phyloP scores from a whole-genome alignment of 805 yeast genomes.

The Metschnikowia continentalis region DNA sequence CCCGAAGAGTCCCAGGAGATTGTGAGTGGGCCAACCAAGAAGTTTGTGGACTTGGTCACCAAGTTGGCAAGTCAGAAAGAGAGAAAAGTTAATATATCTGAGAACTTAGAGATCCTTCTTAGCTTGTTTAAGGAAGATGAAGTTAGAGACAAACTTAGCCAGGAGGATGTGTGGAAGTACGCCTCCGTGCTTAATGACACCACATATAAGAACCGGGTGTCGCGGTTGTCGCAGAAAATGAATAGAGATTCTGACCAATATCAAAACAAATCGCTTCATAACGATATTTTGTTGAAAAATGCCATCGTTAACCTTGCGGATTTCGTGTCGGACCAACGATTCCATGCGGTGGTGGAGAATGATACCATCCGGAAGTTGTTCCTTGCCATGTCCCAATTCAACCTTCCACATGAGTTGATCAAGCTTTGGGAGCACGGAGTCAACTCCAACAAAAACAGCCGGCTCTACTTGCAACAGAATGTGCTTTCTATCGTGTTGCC shows the following conservation, averaged over 20 bases:
- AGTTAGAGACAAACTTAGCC: slow-evolving; percentile 9
- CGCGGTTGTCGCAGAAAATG: slow-evolving; percentile 28
- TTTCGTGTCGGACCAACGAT: slow-evolving; percentile 26
- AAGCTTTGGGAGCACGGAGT: slow-evolving; percentile 67
- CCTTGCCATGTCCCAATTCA: slow-evolving; percentile 28
- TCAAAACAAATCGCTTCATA: slow-evolving; percentile 20
- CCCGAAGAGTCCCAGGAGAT: background rate
- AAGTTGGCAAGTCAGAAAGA: slow-evolving; percentile 14
- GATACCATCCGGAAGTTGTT: slow-evolving; percentile 25
- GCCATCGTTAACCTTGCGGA: slow-evolving; percentile 33
- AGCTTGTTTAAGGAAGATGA: slow-evolving; percentile 13
- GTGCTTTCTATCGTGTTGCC: slow-evolving; percentile 70
- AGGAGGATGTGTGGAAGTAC: slow-evolving; percentile 11
- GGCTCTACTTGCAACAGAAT: slow-evolving; percentile 54
- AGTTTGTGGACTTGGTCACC: slow-evolving; percentile 28
- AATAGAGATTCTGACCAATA: slow-evolving; percentile 38
- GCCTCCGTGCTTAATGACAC: slow-evolving; percentile 14
- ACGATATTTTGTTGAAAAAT: slow-evolving; percentile 27
- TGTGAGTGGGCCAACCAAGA: background rate
- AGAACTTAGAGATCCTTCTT: slow-evolving; percentile 8
- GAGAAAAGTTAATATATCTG: slow-evolving; percentile 1
- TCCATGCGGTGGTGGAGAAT: slow-evolving; percentile 22
- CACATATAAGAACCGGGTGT: slow-evolving; percentile 28
- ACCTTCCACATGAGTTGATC: slow-evolving; percentile 57
- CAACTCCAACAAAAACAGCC: slow-evolving; percentile 36